Conservation (phyloP, 345 rosid species). For the Eucalyptus caleyi region DNA sequence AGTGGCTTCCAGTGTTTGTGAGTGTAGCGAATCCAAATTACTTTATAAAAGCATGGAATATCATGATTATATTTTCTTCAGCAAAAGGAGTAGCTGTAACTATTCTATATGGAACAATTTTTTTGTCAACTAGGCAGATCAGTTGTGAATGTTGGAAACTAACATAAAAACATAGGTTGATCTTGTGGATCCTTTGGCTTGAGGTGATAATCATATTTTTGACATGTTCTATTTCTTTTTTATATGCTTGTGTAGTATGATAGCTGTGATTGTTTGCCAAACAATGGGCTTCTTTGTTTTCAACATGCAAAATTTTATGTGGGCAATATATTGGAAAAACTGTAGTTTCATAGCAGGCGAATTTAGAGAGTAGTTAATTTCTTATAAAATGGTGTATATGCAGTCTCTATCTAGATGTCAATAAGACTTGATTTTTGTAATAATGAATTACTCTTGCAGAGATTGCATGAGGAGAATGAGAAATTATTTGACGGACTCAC, state of each 20-base stretch:
- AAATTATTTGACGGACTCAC: slow-evolving; percentile 92
- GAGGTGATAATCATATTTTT: background rate
- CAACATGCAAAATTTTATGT: background rate
- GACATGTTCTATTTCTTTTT: background rate
- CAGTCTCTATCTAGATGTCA: background rate
- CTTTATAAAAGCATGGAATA: background rate
- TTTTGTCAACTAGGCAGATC: background rate
- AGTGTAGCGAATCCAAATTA: background rate
- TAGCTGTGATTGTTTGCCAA: background rate
- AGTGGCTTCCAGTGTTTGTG: background rate
- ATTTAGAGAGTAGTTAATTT: background rate
- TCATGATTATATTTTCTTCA: background rate
- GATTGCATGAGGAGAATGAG: slow-evolving; percentile 96
- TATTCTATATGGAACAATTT: background rate
- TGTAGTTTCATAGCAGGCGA: background rate
- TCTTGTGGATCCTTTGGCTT: background rate
- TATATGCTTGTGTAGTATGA: background rate
- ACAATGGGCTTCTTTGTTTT: background rate
- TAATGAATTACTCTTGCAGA: slow-evolving; percentile 24
- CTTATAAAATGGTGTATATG: background rate
- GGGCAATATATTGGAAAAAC: background rate
- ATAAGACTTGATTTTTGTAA: background rate
- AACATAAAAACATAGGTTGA: background rate
- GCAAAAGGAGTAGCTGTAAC: background rate
- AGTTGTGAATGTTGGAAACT: background rate